Evolutionary conservation across 164 flowering plant species (phyloP), one percentile per base, ranked within the genome.

Genomic region (Stephania yunnanensis): DNA sequence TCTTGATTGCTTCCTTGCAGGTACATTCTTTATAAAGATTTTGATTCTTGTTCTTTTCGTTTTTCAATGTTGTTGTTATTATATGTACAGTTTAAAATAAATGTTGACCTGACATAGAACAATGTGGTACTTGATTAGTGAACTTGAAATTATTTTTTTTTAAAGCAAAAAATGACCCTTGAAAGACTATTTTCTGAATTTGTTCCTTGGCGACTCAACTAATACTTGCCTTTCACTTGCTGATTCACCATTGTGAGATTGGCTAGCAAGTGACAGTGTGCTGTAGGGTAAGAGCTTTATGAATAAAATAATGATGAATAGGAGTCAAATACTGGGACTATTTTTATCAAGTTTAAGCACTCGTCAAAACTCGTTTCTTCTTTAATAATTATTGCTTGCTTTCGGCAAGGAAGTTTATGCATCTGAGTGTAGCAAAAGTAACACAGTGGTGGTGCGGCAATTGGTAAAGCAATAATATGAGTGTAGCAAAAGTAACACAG

Each of bases 1-100:
- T 80, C 97, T 95, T 45, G 97, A 95, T 85, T 93, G 98, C 90
- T 92, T 95, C 84, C 99, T 95, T 79, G 99, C 98, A 81, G 99
- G 98, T 93, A 84, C 7, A 36, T 64, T 79, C 1, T 1, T 15
- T 52, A 17, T 42, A 7, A 13, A 66, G 42, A 67, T n/a, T 67
- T 36, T 74, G 70, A 29, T 64, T 46, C 48, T 46, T 66, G 22
- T 19, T 74, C 25, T 9, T 6, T 11, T 69, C 7, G 25, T 25
- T 25, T 25, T 25, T 25, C 25, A 25, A 25, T 31, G 17, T 30
- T 69, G 19, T 73, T 44, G 31, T 19, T 46, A n/a, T 36, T 67
- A 50, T 13, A 2, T 9, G 12, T 50, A 50, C 15, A 3, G 6
- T 50, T 13, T 25, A 25, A 25, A 25, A 25, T 25, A 25, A 25